Conservation (phyloP, 441 rosid species). For the Capsella rubella region DNA sequence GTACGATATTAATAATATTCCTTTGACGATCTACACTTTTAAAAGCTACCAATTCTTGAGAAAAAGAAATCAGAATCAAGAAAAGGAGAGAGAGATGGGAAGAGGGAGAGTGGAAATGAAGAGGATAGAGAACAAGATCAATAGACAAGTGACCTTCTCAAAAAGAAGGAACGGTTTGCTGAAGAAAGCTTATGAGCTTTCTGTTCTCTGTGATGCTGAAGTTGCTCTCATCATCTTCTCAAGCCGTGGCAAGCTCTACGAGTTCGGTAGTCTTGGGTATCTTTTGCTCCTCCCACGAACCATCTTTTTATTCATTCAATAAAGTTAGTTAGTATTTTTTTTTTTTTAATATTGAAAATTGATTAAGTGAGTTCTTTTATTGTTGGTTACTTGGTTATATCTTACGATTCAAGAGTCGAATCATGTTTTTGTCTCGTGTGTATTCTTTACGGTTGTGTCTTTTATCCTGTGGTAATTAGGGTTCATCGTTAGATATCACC, state of each 20-base stretch:
- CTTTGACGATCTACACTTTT: slow-evolving; percentile 21
- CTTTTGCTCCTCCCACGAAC: neutral
- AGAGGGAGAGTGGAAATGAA: slow-evolving; percentile 81
- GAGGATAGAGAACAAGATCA: slow-evolving; percentile 81
- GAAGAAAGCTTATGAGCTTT: slow-evolving; percentile 82
- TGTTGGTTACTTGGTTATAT: neutral
- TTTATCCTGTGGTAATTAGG: slow-evolving; percentile 36
- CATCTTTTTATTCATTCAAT: slow-evolving; percentile 3
- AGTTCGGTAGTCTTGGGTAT: slow-evolving; percentile 72
- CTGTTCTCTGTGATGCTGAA: slow-evolving; percentile 81
- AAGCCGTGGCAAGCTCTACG: slow-evolving; percentile 76
- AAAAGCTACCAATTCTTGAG: slow-evolving; percentile 6
- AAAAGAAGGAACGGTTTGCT: slow-evolving; percentile 73
- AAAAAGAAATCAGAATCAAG: slow-evolving; percentile 23
- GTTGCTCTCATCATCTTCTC: slow-evolving; percentile 81
- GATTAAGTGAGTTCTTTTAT: neutral
- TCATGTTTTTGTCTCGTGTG: slow-evolving; percentile 29
- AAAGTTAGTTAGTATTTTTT: slow-evolving; percentile 5
- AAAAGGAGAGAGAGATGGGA: slow-evolving; percentile 53
- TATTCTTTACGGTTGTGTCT: slow-evolving; percentile 34
- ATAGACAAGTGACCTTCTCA: slow-evolving; percentile 77
- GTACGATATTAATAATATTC: slow-evolving; percentile 28
- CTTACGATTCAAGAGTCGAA: slow-evolving; percentile 31
- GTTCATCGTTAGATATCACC: slow-evolving; percentile 36
- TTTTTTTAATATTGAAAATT: neutral